Percentiles rank a stretch among this genome's conserved stretches.
Conservation (phyloP, 495 filamentous ascomycete species). For the Neurospora sp. region DNA sequence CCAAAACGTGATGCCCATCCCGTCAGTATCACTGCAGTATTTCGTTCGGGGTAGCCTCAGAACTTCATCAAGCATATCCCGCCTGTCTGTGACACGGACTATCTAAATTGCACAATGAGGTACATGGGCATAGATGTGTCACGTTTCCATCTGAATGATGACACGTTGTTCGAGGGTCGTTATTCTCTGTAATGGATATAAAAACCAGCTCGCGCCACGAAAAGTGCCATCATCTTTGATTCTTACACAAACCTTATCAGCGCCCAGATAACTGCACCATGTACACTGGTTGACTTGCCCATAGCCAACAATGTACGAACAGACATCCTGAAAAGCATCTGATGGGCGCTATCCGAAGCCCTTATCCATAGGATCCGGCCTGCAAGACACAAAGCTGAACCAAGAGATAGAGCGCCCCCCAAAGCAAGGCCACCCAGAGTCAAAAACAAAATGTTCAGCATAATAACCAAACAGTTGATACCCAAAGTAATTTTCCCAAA, state of each 20-base stretch:
- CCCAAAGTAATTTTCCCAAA: slow-evolving; percentile 5
- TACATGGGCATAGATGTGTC: background rate
- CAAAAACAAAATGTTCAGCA: slow-evolving; percentile 1
- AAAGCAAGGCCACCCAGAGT: background rate
- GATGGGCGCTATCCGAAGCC: background rate
- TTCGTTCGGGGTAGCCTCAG: background rate
- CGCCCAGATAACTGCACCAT: background rate
- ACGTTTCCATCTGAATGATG: background rate
- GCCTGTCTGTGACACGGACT: background rate
- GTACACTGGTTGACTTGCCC: background rate
- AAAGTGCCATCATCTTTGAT: background rate
- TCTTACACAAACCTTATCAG: background rate
- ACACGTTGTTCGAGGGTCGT: background rate
- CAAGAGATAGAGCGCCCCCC: background rate
- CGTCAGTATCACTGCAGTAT: background rate
- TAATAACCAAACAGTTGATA: background rate
- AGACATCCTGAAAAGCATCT: background rate
- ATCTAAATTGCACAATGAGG: background rate
- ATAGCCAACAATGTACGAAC: background rate
- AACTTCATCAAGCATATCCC: background rate
- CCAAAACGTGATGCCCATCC: background rate
- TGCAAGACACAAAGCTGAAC: background rate
- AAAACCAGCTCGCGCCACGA: background rate
- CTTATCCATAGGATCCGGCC: background rate
- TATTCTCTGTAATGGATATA: background rate